A percentile compares a stretch with the other conserved stretches of the same genome.
These are phyloP conservation scores for Sphaceloma murrayae DNA, from an alignment of 2,329 filamentous ascomycete species.

Conservation along the genomic window DNA sequence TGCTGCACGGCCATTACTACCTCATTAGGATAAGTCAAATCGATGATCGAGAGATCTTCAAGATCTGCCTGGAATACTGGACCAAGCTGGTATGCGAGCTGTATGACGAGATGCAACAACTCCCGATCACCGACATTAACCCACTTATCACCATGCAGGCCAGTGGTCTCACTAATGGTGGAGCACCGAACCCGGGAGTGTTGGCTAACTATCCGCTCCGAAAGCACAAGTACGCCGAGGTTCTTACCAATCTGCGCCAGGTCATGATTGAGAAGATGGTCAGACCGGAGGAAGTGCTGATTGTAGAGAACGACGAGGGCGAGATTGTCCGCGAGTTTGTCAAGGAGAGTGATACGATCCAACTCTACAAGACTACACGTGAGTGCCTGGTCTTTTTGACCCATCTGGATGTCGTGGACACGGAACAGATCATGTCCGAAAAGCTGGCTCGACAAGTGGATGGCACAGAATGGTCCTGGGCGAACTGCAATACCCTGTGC, in stretches of 20 bases:
- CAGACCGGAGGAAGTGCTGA: constrained; percentile 89
- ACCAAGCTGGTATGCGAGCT: constrained; percentile 95
- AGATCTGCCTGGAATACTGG: constrained; percentile 99
- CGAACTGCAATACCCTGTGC: constrained; percentile 98
- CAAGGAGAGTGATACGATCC: constrained; percentile 97
- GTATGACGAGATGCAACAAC: constrained; percentile 96
- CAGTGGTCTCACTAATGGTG: constrained; percentile 61
- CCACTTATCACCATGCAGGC: constrained; percentile 73
- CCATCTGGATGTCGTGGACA: constrained; percentile 93
- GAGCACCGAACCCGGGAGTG: constrained; percentile 74
- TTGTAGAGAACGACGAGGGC: constrained; percentile 99
- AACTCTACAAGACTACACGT: constrained; percentile 96
- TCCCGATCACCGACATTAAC: constrained; percentile 88
- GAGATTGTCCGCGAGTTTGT: constrained; percentile 99
- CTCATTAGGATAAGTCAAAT: constrained; percentile 97
- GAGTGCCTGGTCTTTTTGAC: constrained; percentile 96
- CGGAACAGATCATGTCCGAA: constrained; percentile 98
- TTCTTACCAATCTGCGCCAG: constrained; percentile 83
- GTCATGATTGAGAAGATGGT: constrained; percentile 99
- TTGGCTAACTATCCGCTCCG: constrained; percentile 84
- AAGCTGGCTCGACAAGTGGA: constrained; percentile 94
- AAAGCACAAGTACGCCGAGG: constrained; percentile 95
- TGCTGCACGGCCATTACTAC: constrained; percentile 95
- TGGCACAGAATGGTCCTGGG: constrained; percentile 95
- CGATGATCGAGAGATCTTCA: constrained; percentile 97